A percentile compares a stretch with the other conserved stretches of the same genome.
phyloP scores from a whole-genome alignment of 2,329 filamentous ascomycete species.

The Zalaria sp. region DNA sequence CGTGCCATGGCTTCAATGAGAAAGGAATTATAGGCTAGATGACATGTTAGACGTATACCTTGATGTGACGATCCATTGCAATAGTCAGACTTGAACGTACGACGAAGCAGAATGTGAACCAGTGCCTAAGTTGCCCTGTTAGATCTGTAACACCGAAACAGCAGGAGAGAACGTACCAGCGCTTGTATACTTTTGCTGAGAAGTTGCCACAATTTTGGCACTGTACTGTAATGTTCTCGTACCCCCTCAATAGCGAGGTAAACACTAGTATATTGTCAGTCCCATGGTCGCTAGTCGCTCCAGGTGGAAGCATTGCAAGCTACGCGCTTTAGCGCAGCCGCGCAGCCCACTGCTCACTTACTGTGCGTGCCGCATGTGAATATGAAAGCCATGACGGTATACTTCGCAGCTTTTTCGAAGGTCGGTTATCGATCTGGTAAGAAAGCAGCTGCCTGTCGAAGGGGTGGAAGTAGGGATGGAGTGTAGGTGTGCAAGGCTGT shows the following conservation, averaged over 20 bases:
- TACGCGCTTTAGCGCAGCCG: neutral
- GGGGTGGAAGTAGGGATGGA: too few relatives aligned
- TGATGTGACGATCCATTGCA: too few relatives aligned
- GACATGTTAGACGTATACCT: neutral
- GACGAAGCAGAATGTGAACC: conserved; percentile 71
- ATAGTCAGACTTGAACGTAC: conserved; percentile 20
- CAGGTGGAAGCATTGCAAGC: neutral
- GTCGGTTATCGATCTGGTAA: too few relatives aligned
- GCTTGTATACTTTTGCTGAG: conserved; percentile 27
- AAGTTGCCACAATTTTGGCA: conserved; percentile 40
- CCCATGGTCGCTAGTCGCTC: neutral
- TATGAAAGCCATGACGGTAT: conserved; percentile 28
- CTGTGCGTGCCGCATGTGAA: conserved; percentile 37
- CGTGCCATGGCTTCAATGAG: conserved; percentile 38
- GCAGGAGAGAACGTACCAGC: conserved; percentile 21
- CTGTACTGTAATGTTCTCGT: conserved; percentile 35
- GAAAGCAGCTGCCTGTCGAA: too few relatives aligned
- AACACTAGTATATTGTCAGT: conserved; percentile 22
- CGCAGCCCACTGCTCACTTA: conserved; percentile 12
- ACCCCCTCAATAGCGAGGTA: conserved; percentile 28
- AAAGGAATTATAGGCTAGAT: conserved; percentile 55
- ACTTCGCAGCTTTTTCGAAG: too few relatives aligned
- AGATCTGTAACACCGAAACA: neutral
- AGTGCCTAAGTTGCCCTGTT: conserved; percentile 26
- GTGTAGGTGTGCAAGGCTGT: too few relatives aligned